Percentiles rank a stretch among this genome's conserved stretches.
These are phyloP conservation scores for Lepidium africanum DNA, from an alignment of 345 rosid genomes.

Conservation along the genomic window DNA sequence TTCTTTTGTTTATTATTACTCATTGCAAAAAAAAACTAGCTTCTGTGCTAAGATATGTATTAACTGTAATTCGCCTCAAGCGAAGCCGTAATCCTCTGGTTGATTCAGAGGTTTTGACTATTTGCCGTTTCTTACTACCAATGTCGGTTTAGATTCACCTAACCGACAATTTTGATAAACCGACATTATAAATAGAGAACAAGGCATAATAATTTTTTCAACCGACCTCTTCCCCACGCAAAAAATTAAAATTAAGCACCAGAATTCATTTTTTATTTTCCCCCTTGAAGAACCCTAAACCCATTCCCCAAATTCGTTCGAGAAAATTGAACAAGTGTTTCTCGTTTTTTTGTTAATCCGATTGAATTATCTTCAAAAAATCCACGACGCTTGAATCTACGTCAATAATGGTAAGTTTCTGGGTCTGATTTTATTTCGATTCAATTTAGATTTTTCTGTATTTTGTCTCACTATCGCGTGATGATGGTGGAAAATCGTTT, in stretches of 20 bases:
- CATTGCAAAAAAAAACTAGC: too few relatives aligned
- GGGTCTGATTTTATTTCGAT: neutral
- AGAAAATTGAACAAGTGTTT: neutral
- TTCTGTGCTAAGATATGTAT: too few relatives aligned
- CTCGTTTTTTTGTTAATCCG: neutral
- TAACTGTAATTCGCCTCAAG: too few relatives aligned
- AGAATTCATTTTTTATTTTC: neutral
- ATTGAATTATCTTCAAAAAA: neutral
- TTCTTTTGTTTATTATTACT: too few relatives aligned
- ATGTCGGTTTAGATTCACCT: neutral
- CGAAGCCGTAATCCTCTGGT: neutral
- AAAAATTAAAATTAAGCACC: neutral
- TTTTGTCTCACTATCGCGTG: neutral
- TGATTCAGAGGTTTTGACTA: neutral
- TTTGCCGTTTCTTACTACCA: neutral
- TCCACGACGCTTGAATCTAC: neutral
- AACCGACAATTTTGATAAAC: constrained; percentile 6
- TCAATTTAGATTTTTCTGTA: neutral
- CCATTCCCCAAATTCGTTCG: constrained; percentile 7
- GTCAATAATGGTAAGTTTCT: constrained; percentile 15
- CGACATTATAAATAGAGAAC: neutral
- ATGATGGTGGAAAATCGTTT: neutral
- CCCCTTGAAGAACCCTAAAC: constrained; percentile 16
- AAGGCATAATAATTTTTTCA: neutral
- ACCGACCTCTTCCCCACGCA: constrained; percentile 22